These are phyloP conservation scores for Phialocephala subalpina DNA, from an alignment of 2,329 filamentous ascomycete genomes.

Conservation along the genomic window DNA sequence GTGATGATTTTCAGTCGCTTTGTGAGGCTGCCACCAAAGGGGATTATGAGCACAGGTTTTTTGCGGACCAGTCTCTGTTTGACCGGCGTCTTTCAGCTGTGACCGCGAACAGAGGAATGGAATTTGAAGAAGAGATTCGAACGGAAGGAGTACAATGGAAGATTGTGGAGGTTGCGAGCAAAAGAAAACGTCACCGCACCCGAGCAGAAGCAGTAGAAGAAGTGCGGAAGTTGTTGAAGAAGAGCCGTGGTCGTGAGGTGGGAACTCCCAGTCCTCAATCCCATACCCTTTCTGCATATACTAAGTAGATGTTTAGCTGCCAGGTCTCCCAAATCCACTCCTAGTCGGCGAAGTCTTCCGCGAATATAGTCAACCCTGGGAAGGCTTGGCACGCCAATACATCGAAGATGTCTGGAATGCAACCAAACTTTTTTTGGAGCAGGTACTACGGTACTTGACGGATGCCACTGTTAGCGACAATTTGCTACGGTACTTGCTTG, in stretches of 20 bases:
- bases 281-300: too few species aligned
- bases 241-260: conserved; percentile 19
- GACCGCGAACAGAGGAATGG: conserved; percentile 25
- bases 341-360: conserved; percentile 24
- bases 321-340: conserved; percentile 25
- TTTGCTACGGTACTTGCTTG: too few species aligned
- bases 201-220: background rate
- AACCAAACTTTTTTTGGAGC: too few species aligned
- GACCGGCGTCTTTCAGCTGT: conserved; percentile 12
- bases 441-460: too few species aligned
- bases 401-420: too few species aligned
- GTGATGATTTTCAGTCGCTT: conserved; percentile 16
- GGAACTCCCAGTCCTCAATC: too few species aligned
- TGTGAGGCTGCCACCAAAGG: conserved; percentile 22
- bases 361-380: conserved; percentile 23
- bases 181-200: too few species aligned
- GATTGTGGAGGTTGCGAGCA: conserved; percentile 13
- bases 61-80: conserved; percentile 3
- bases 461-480: too few species aligned
- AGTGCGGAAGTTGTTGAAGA: conserved; percentile 13
- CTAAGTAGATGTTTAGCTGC: too few species aligned
- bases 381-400: conserved; percentile 17
- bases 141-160: conserved; percentile 18
- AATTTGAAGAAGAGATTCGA: conserved; percentile 24
- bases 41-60: conserved; percentile 26